These are phyloP conservation scores for Sporisorium scitamineum DNA, from an alignment of 1,284 basidiomycete genomes.

Conservation along the genomic window DNA sequence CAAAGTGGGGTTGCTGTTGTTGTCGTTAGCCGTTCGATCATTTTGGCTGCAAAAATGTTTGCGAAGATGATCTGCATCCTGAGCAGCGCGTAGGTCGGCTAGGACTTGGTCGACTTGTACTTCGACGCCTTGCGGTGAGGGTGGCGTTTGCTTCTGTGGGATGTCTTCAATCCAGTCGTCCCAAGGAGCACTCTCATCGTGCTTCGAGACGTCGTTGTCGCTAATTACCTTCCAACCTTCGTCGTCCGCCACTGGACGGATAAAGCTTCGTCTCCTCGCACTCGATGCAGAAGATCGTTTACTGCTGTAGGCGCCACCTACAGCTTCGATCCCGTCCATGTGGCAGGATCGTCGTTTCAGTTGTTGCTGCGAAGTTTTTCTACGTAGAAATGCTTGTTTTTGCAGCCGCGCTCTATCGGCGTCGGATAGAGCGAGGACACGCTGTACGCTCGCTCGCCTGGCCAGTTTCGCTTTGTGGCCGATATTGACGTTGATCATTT, in stretches of 20 bases:
- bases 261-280: conserved; percentile 12
- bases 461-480: neutral
- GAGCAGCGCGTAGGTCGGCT: conserved; percentile 16
- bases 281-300: conserved; percentile 25
- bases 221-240: conserved; percentile 29
- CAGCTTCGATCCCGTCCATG: neutral
- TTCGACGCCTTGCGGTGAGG: conserved; percentile 1
- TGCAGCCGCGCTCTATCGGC: conserved; percentile 13
- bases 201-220: neutral
- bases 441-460: conserved; percentile 32
- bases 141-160: neutral
- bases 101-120: conserved; percentile 23
- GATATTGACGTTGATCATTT: neutral
- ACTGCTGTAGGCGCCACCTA: conserved; percentile 1
- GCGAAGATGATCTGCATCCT: conserved; percentile 9
- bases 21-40: too few species aligned
- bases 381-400: conserved; percentile 15
- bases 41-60: neutral
- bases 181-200: conserved; percentile 1
- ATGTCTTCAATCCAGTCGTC: conserved; percentile 24
- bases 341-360: conserved; percentile 24
- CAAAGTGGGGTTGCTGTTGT: too few species aligned
- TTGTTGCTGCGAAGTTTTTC: conserved; percentile 12
- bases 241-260: conserved; percentile 6
- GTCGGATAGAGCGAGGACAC: conserved; percentile 31